Evolutionary conservation across 1,284 basidiomycete species (phyloP), one percentile per base, ranked within the genome.

Genomic region (Cutaneotrichosporon cyanovorans): DNA sequence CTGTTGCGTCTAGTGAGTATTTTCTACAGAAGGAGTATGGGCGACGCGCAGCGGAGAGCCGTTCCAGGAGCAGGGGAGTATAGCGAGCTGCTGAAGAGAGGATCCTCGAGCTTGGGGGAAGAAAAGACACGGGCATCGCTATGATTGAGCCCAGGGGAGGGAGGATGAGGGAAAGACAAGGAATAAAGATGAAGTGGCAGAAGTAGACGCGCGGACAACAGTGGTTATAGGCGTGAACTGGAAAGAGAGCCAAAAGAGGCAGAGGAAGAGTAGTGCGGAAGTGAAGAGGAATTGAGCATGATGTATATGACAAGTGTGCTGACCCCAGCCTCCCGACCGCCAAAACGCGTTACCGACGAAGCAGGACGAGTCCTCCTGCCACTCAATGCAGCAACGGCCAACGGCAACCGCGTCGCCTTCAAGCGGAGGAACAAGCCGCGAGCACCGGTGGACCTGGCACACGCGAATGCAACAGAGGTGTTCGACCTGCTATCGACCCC

Each of bases 401-500:
- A 51, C n/a, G 67, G 67, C 4, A 48, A 42, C 10, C 48, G 38
- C 3, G 53, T 68, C 20, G 43, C 41, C 8, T 67, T 66, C 48
- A 57, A 55, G 42, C 47, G 67, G 34, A 40, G 63, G 21, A 35
- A 41, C 16, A 58, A 55, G 37, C 60, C 57, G 3, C 46, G 46
- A 3, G 42, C 46, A 3, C 38, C 31, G 12, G 37, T 33, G 4
- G 50, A 45, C 33, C 19, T 31, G 25, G 39, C 32, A n/a, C 44
- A 48, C 39, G 34, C 37, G 25, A 31, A 25, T 25, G 46, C n/a
- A 23, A 40, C 37, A 19, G 32, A 44, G 22, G 14, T 35, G 25
- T 37, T 51, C 7, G 50, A 61, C 41, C 51, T 68, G n/a, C 52
- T 69, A 12, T 54, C 59, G 4, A 54, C 61, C 38, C 69, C 70